phyloP scores from a whole-genome alignment of 768 basidiomycete species.

The Aureoboletus auriporus region DNA sequence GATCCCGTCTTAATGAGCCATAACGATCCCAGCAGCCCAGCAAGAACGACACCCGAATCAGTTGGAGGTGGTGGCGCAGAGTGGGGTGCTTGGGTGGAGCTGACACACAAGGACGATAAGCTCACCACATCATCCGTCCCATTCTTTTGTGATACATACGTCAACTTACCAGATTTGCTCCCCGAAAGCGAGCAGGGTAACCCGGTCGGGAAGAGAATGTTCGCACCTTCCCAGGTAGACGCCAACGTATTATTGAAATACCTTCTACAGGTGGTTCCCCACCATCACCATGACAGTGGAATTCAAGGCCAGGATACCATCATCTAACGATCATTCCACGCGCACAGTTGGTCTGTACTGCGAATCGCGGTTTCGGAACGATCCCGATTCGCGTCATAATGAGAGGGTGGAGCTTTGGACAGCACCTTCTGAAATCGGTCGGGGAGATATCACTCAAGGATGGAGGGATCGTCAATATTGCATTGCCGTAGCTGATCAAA shows the following conservation, averaged over 20 bases:
- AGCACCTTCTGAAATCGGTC: conserved; percentile 52
- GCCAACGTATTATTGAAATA: background rate
- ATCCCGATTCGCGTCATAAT: conserved; percentile 57
- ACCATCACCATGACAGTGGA: conserved; percentile 59
- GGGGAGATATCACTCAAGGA: conserved; percentile 36
- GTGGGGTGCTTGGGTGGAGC: conserved; percentile 52
- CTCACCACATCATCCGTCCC: conserved; percentile 48
- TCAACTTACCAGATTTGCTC: conserved; percentile 43
- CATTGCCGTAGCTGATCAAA: conserved; percentile 57
- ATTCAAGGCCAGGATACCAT: conserved; percentile 59
- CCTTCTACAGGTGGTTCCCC: conserved; percentile 50
- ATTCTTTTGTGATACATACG: conserved; percentile 55
- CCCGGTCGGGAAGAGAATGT: conserved; percentile 8
- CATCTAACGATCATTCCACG: conserved; percentile 37
- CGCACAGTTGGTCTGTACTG: conserved; percentile 59
- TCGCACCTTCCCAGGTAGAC: background rate
- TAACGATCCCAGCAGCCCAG: conserved; percentile 36
- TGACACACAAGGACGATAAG: conserved; percentile 43
- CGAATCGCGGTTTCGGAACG: conserved; percentile 46
- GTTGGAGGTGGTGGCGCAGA: conserved; percentile 52
- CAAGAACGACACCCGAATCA: conserved; percentile 35
- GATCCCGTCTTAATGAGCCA: conserved; percentile 39
- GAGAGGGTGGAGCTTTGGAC: conserved; percentile 62
- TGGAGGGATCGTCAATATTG: conserved; percentile 68
- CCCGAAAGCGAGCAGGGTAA: conserved; percentile 43